A percentile compares a stretch with the other conserved stretches of the same genome.
These are phyloP conservation scores for Talaromyces wortmannii DNA, from an alignment of 495 filamentous ascomycete genomes.

Conservation along the genomic window DNA sequence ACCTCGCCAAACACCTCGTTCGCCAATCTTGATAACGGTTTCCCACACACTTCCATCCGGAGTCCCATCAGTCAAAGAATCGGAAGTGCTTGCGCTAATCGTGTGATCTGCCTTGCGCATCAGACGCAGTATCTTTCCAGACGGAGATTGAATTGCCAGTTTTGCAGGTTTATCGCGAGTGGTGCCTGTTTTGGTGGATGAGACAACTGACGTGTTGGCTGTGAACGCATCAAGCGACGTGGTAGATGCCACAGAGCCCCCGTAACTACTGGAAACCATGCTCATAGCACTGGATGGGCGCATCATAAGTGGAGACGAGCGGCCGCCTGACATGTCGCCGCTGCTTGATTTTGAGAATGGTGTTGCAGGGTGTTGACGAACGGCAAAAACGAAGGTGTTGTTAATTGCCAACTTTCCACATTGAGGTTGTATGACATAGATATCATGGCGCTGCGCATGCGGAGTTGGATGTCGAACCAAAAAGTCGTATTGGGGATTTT, in stretches of 20 bases:
- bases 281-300: constrained; percentile 77
- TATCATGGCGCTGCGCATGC: constrained; percentile 90
- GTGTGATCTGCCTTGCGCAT: constrained; percentile 80
- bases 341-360: constrained; percentile 37
- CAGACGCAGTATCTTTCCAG: constrained; percentile 88
- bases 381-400: constrained; percentile 95
- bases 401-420: constrained; percentile 80
- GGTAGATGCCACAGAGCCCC: constrained; percentile 28
- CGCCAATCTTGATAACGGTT: constrained; percentile 95
- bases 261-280: constrained; percentile 52
- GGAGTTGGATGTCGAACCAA: constrained; percentile 90
- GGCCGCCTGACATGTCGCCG: constrained; percentile 39
- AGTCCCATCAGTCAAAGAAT: constrained; percentile 41
- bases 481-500: constrained; percentile 91
- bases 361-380: constrained; percentile 84
- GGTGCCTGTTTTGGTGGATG: constrained; percentile 45
- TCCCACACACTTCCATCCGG: constrained; percentile 88
- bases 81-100: constrained; percentile 32
- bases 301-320: constrained; percentile 57
- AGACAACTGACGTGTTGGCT: constrained; percentile 41
- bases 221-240: constrained; percentile 36
- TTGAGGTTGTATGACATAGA: constrained; percentile 94
- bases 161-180: constrained; percentile 80
- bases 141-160: constrained; percentile 87
- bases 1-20: constrained; percentile 85